Conservation (phyloP, 768 basidiomycete genomes). For the Pilatotrama ljubarskyi region DNA sequence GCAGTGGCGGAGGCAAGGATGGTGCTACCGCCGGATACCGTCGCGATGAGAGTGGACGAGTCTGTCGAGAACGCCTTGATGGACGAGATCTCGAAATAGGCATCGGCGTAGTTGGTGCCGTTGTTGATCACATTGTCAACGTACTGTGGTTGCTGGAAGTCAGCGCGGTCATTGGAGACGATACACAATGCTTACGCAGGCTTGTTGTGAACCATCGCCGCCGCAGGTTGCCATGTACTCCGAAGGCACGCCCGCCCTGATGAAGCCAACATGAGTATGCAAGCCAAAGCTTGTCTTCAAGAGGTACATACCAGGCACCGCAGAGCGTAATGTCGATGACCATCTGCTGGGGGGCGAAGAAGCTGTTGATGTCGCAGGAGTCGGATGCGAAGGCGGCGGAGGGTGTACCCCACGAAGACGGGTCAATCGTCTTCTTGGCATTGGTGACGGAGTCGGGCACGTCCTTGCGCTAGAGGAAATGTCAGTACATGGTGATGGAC, state of each 20-base stretch:
- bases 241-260: slow-evolving; percentile 51
- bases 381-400: slow-evolving; percentile 42
- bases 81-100: slow-evolving; percentile 63
- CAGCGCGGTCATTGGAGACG: not conserved
- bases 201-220: slow-evolving; percentile 35
- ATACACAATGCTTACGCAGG: slow-evolving; percentile 17
- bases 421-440: slow-evolving; percentile 37
- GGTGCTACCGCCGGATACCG: slow-evolving; percentile 7
- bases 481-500: not conserved
- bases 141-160: slow-evolving; percentile 31
- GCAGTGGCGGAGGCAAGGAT: slow-evolving; percentile 5
- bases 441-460: slow-evolving; percentile 39
- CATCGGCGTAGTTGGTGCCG: slow-evolving; percentile 45
- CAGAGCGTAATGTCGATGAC: slow-evolving; percentile 61
- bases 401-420: slow-evolving; percentile 45
- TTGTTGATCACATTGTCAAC: slow-evolving; percentile 52
- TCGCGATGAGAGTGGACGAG: not conserved
- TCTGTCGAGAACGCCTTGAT: slow-evolving; percentile 48
- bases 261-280: not conserved
- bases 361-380: slow-evolving; percentile 44
- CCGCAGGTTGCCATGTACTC: slow-evolving; percentile 48
- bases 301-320: slow-evolving; percentile 42
- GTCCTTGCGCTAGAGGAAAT: slow-evolving; percentile 34
- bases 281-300: not conserved
- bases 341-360: slow-evolving; percentile 50